A percentile compares a stretch with the other conserved stretches of the same genome.
Evolutionary conservation across 2,329 filamentous ascomycete genomes (phyloP).

Genomic region (Magnaporthales sp.): DNA sequence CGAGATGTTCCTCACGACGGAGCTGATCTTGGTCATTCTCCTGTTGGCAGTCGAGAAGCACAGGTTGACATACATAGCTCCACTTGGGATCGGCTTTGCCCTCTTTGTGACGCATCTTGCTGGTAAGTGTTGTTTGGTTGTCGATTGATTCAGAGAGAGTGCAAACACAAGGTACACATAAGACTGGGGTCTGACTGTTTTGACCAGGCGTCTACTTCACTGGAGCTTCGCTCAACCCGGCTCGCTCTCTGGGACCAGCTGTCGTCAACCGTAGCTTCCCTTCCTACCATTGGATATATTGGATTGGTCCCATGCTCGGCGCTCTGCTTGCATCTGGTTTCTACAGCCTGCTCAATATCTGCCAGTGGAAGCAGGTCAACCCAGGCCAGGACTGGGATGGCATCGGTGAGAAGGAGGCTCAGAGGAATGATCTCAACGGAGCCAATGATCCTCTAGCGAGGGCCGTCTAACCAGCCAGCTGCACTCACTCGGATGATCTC

Average conservation of each 20-base stretch:
- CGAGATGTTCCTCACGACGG: constrained; percentile 56
- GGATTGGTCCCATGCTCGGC: constrained; percentile 43
- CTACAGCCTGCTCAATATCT: constrained; percentile 39
- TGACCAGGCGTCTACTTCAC: constrained; percentile 7
- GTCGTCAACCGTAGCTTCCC: constrained; percentile 5
- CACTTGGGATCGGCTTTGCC: constrained; percentile 62
- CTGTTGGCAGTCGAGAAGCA: constrained; percentile 70
- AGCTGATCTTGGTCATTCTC: constrained; percentile 56
- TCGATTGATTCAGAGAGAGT: not conserved
- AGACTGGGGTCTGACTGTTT: not conserved
- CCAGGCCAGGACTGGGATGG: constrained; percentile 33
- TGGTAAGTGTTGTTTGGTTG: constrained; percentile 12
- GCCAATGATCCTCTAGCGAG: not conserved
- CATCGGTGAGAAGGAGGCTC: not conserved
- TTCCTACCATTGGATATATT: constrained; percentile 40
- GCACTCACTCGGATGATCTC: not conserved
- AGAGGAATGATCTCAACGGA: not conserved
- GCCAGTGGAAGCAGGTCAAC: constrained; percentile 43
- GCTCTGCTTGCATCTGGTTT: constrained; percentile 36
- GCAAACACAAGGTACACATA: too few species aligned
- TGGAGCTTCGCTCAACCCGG: constrained; percentile 8
- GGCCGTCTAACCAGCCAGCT: not conserved
- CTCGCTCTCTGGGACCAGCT: constrained; percentile 6
- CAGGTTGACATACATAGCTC: constrained; percentile 61
- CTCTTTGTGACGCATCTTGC: constrained; percentile 52